These are phyloP conservation scores for Aureobasidium sp. DNA, from an alignment of 2,329 filamentous ascomycete genomes.

Conservation along the genomic window DNA sequence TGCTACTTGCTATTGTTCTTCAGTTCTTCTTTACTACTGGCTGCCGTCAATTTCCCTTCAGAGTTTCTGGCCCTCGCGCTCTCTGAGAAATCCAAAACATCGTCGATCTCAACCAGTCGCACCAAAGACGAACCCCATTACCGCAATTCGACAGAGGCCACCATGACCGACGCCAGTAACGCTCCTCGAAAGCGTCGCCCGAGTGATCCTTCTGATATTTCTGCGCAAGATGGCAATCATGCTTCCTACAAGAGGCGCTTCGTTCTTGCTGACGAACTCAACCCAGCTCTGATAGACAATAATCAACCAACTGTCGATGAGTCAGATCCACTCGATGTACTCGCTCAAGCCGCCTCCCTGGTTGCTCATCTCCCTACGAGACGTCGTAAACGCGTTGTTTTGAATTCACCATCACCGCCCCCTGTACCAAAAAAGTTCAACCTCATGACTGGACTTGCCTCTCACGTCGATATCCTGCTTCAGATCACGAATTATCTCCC, in stretches of 20 bases:
- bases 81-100: background rate
- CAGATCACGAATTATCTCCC: constrained; percentile 49
- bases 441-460: constrained; percentile 28
- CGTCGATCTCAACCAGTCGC: background rate
- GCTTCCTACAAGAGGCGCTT: constrained; percentile 2
- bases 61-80: background rate
- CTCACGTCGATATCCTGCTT: constrained; percentile 45
- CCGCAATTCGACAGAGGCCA: no score
- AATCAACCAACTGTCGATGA: background rate
- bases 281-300: background rate
- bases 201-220: background rate
- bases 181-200: background rate
- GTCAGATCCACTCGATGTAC: background rate
- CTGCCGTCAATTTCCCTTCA: background rate
- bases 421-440: constrained; percentile 21
- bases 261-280: background rate
- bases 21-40: background rate
- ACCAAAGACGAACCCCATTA: background rate
- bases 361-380: background rate
- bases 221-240: background rate
- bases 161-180: background rate
- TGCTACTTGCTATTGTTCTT: background rate
- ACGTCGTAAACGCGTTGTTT: background rate
- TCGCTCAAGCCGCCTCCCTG: background rate
- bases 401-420: background rate